Conservation (phyloP, 192 early-diverging fungal genomes). For the Fimicolochytrium jonesii region DNA sequence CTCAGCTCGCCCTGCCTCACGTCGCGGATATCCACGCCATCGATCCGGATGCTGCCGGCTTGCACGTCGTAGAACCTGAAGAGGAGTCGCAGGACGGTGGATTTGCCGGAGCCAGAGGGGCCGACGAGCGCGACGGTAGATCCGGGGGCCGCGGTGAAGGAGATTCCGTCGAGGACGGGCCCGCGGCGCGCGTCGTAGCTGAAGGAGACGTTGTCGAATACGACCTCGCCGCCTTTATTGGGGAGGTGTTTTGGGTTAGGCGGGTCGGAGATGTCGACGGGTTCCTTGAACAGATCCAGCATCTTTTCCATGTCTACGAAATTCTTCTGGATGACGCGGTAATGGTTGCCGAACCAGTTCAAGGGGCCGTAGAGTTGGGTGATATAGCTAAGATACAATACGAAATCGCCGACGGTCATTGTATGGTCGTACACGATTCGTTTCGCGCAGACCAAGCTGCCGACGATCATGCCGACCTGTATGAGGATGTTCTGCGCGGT, state of each 20-base stretch:
- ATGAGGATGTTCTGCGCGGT: conserved; percentile 84
- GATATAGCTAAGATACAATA: conserved; percentile 84
- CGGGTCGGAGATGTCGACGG: conserved; percentile 58
- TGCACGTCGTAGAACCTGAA: conserved; percentile 90
- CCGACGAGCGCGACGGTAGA: conserved; percentile 77
- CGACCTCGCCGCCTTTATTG: conserved; percentile 57
- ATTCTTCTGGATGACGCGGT: conserved; percentile 68
- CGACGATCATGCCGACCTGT: conserved; percentile 73
- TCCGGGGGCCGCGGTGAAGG: conserved; percentile 66
- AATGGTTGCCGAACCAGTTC: conserved; percentile 81
- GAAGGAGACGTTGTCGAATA: conserved; percentile 76
- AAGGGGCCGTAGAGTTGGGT: conserved; percentile 87
- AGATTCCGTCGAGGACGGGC: conserved; percentile 67
- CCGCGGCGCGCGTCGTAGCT: conserved; percentile 64
- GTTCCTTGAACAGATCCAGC: conserved; percentile 71
- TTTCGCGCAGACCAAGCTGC: conserved; percentile 77
- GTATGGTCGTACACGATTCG: conserved; percentile 64
- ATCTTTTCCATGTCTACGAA: conserved; percentile 95
- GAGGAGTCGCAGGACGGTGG: conserved; percentile 35
- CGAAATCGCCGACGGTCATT: conserved; percentile 80
- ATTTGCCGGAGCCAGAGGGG: conserved; percentile 65
- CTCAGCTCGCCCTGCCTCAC: conserved; percentile 71
- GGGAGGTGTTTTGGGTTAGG: conserved; percentile 55
- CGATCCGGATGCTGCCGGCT: conserved; percentile 76
- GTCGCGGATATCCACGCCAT: conserved; percentile 71